These are phyloP conservation scores for Acer yangbiense DNA, from an alignment of 345 rosid genomes.

Conservation along the genomic window DNA sequence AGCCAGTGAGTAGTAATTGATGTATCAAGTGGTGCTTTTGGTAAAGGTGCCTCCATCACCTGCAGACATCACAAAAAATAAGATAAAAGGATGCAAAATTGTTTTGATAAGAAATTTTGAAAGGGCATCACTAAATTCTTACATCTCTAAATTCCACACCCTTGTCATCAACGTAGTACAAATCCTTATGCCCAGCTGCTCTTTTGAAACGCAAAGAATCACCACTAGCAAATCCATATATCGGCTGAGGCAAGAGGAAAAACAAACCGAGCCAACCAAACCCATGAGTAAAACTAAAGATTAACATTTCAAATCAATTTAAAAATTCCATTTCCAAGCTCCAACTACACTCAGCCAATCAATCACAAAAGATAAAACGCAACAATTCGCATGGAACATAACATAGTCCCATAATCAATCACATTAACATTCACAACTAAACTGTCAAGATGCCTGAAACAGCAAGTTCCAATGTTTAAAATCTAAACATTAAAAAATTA, in stretches of 20 bases:
- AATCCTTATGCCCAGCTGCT: constrained; percentile 73
- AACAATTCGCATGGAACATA: neutral
- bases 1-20: constrained; percentile 70
- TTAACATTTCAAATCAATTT: neutral
- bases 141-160: constrained; percentile 77
- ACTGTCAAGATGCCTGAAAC: neutral
- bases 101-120: constrained; percentile 23
- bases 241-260: constrained; percentile 46
- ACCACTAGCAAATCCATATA: constrained; percentile 64
- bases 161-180: constrained; percentile 74
- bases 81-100: constrained; percentile 18
- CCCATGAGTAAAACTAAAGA: neutral
- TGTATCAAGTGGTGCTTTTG: constrained; percentile 60
- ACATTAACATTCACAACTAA: neutral
- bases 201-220: constrained; percentile 62
- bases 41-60: constrained; percentile 71
- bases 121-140: constrained; percentile 14
- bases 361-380: neutral
- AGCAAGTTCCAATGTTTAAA: neutral
- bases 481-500: too few species aligned
- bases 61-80: constrained; percentile 25
- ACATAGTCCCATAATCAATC: neutral
- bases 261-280: constrained; percentile 16
- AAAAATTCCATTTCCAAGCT: neutral
- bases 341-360: neutral